phyloP scores from a whole-genome alignment of 495 filamentous ascomycete species.

The Rusavskia elegans region DNA sequence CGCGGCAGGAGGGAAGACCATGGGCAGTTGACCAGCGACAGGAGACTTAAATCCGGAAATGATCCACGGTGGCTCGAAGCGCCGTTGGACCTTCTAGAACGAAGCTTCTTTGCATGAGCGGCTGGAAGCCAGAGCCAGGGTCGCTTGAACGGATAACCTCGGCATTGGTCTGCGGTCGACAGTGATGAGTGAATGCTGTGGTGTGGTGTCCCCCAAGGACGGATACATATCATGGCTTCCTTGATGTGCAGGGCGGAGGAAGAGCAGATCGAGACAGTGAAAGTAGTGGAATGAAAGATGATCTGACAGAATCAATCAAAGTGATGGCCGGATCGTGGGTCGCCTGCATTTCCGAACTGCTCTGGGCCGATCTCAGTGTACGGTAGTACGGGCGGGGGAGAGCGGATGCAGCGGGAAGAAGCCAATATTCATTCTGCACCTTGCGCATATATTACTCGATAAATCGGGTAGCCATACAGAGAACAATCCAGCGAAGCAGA shows the following conservation, averaged over 20 bases:
- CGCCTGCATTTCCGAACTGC: not conserved
- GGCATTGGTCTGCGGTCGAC: not conserved
- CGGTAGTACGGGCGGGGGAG: not conserved
- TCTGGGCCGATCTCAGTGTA: no score
- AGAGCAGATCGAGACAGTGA: no score
- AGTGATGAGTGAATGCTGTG: not conserved
- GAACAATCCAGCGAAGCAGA: not conserved
- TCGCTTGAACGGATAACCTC: not conserved
- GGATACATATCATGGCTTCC: not conserved
- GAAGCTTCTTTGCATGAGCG: not conserved
- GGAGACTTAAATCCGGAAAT: not conserved
- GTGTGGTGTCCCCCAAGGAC: no score
- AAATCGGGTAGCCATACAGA: not conserved
- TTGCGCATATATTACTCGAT: not conserved
- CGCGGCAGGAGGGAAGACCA: not conserved
- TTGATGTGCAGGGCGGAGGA: not conserved
- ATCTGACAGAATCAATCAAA: not conserved
- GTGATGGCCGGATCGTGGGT: not conserved
- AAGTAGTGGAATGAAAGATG: not conserved
- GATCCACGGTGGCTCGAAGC: not conserved
- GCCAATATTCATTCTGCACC: not conserved
- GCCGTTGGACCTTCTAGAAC: not conserved
- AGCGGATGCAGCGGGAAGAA: not conserved
- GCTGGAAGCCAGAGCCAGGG: not conserved
- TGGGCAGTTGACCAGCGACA: not conserved